A percentile compares a stretch with the other conserved stretches of the same genome.
Evolutionary conservation across 352 stramenopile genomes (phyloP).

Genomic region (Pythium chondricola): DNA sequence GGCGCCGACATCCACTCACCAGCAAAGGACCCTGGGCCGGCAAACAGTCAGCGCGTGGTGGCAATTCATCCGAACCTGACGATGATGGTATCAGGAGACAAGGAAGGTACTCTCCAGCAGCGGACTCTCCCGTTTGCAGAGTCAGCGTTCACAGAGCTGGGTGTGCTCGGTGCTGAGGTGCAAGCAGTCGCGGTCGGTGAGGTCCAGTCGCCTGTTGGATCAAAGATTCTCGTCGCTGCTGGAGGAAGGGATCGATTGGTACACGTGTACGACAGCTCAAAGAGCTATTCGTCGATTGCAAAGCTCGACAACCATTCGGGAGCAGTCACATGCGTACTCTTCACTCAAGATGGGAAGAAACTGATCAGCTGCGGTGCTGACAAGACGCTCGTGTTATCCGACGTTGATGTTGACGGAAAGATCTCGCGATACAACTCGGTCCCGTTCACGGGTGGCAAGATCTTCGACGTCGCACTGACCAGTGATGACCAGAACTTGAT

Average conservation of each 20-base stretch:
- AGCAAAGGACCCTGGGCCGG: slow-evolving; percentile 20
- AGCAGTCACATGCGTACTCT: slow-evolving; percentile 54
- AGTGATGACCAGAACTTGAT: slow-evolving; percentile 64
- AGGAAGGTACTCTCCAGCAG: slow-evolving; percentile 58
- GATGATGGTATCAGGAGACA: slow-evolving; percentile 66
- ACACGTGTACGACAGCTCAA: slow-evolving; percentile 69
- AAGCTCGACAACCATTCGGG: slow-evolving; percentile 80
- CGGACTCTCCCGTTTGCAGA: slow-evolving; percentile 33
- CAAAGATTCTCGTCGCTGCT: slow-evolving; percentile 48
- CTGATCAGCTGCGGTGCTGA: slow-evolving; percentile 66
- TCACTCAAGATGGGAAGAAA: slow-evolving; percentile 62
- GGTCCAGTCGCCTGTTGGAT: slow-evolving; percentile 1
- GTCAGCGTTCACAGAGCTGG: slow-evolving; percentile 27
- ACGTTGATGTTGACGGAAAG: slow-evolving; percentile 32
- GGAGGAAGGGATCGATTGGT: slow-evolving; percentile 75
- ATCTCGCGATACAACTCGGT: slow-evolving; percentile 43
- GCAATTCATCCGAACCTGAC: slow-evolving; percentile 48
- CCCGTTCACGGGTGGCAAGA: slow-evolving; percentile 48
- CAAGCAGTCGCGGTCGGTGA: slow-evolving; percentile 54
- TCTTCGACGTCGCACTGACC: slow-evolving; percentile 73
- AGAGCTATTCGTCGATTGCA: slow-evolving; percentile 21
- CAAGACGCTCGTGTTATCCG: slow-evolving; percentile 62
- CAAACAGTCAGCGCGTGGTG: slow-evolving; percentile 39
- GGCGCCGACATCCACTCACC: slow-evolving; percentile 40
- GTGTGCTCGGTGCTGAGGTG: slow-evolving; percentile 67